Base-by-base conservation (phyloP, 139 green algal species). In the Micractinium sp. region DNA sequence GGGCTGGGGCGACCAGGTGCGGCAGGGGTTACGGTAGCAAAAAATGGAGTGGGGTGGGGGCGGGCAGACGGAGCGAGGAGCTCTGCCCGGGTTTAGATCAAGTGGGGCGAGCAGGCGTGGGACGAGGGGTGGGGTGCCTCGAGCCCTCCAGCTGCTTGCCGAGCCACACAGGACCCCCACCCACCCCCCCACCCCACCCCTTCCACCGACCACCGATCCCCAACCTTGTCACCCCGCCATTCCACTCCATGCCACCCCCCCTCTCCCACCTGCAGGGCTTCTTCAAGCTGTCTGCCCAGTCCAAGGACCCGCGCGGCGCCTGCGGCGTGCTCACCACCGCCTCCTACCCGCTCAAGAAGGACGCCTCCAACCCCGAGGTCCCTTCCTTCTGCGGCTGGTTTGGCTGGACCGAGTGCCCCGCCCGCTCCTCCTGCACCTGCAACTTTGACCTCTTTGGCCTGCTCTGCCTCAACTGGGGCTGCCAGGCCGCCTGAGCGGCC, bases 311-410 rank as follows among this genome's bases (percentile, higher is more conserved):
- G 15, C 66, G 82, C 25, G 95, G 96, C 69, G 80, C 90, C 25
- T 97, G 94, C 90, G 96, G 94, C 61, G 94, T 98, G 80, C 85
- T 91, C 73, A 87, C 91, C 47, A 90, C 89, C 67, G 85, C 95
- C 22, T 94, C 90, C 69, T 97, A 97, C 91, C 96, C 96, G 2
- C 89, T 89, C 76, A 97, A 97, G 91, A 93, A 90, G 66, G 29
- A 41, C 31, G n/a, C 61, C 84, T 77, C 66, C 36, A 93, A 93
- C 85, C 90, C 90, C 9, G 90, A 93, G 80, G 88, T 91, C 22
- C 85, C 88, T 61, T 61, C 85, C 38, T 81, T 93, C 78, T 93
- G 90, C 88, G 90, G 90, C 80, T 89, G 69, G 61, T 93, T 91
- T 90, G 90, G 90, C 69, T 82, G 85, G 41, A 90, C 84, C 56